These are phyloP conservation scores for Wallacemonas sp. DNA, from an alignment of 208 protist genomes.

Conservation along the genomic window DNA sequence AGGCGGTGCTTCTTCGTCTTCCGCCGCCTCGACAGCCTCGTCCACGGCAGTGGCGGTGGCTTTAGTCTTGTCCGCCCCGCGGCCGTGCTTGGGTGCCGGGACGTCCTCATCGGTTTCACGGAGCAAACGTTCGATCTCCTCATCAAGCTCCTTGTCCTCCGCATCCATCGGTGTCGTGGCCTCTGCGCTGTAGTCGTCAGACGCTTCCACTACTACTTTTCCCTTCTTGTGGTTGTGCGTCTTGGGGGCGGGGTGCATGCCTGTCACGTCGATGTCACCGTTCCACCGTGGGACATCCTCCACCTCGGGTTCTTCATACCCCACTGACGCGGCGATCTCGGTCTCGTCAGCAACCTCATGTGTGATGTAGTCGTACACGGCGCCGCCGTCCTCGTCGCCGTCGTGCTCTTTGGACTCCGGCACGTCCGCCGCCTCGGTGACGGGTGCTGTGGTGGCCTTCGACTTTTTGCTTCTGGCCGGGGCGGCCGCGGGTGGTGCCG, in stretches of 20 bases:
- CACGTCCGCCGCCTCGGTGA: too few relatives aligned
- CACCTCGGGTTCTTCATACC: too few relatives aligned
- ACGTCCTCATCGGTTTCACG: slow-evolving; percentile 4
- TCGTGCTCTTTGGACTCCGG: too few relatives aligned
- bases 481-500: too few relatives aligned
- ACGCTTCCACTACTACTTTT: slow-evolving; percentile 13
- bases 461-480: neutral
- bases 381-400: too few relatives aligned
- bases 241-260: neutral
- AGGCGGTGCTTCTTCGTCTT: too few relatives aligned
- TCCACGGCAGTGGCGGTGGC: slow-evolving; percentile 3
- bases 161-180: slow-evolving; percentile 17
- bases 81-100: neutral
- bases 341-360: neutral
- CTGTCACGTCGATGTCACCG: slow-evolving; percentile 6
- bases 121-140: slow-evolving; percentile 7
- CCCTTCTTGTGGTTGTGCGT: neutral
- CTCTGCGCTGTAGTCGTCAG: slow-evolving; percentile 36
- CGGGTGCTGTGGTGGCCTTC: too few relatives aligned
- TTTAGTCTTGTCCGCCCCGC: neutral
- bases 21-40: neutral
- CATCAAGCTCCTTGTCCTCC: slow-evolving; percentile 9
- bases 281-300: neutral
- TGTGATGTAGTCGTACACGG: too few relatives aligned
- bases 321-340: neutral